These are phyloP conservation scores for Candida awuae DNA, from an alignment of 805 yeast genomes.

Conservation along the genomic window DNA sequence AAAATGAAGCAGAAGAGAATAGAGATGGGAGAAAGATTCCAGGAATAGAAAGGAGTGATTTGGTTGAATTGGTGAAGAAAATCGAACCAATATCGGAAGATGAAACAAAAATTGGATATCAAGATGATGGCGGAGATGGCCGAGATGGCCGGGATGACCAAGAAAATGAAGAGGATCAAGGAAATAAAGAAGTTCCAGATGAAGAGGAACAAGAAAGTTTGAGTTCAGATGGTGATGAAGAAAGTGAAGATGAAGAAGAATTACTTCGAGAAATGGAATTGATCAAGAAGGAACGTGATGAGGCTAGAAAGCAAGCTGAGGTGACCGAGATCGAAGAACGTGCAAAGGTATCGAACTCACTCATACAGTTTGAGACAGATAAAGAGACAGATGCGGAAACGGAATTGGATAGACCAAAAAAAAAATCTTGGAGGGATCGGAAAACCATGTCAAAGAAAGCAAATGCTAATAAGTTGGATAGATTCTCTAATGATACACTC, in stretches of 20 bases:
- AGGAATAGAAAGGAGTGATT: conserved; percentile 1
- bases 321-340: conserved; percentile 19
- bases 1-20: conserved; percentile 36
- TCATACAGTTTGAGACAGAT: conserved; percentile 9
- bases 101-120: neutral
- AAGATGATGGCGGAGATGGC: conserved; percentile 23
- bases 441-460: conserved; percentile 4
- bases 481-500: conserved; percentile 26
- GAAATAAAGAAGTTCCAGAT: conserved; percentile 15
- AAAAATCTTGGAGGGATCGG: conserved; percentile 14
- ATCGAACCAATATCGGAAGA: neutral
- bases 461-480: conserved; percentile 11
- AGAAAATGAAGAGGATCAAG: conserved; percentile 26
- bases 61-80: neutral
- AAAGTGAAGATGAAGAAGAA: conserved; percentile 42
- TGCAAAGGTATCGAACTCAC: conserved; percentile 24
- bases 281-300: conserved; percentile 30
- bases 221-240: conserved; percentile 25
- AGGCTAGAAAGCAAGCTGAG: conserved; percentile 21
- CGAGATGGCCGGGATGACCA: conserved; percentile 43
- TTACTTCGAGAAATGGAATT: conserved; percentile 33
- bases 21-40: conserved; percentile 6
- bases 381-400: neutral
- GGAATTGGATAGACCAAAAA: neutral
- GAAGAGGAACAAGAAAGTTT: conserved; percentile 6